Evolutionary conservation across 225 moss, liverwort and hornwort genomes (phyloP).

Genomic region (Thuidium tamariscinum): DNA sequence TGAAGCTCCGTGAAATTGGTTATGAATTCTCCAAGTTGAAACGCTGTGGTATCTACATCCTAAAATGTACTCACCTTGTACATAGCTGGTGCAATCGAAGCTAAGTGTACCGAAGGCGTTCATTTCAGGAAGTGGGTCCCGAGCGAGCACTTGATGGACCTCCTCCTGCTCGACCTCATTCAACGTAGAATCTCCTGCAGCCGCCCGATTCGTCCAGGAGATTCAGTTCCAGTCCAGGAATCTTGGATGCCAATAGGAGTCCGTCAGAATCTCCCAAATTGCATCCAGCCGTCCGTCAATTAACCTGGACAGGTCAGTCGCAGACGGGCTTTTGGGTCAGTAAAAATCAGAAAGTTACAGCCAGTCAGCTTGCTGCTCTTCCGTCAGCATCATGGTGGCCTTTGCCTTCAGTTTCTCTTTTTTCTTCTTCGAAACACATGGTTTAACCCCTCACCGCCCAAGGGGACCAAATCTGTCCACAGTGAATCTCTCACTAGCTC

Average conservation of each 20-base stretch:
- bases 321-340: background rate
- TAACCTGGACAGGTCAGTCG: background rate
- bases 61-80: rapidly evolving
- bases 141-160: background rate
- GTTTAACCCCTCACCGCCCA: too few relatives aligned
- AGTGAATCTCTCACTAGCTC: too few relatives aligned
- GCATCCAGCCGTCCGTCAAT: background rate
- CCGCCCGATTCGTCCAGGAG: background rate
- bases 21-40: background rate
- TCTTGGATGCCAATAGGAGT: background rate
- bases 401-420: background rate
- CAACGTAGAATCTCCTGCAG: background rate
- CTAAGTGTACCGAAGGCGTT: rapidly evolving
- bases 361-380: background rate
- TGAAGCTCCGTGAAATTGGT: background rate
- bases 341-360: background rate
- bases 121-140: background rate
- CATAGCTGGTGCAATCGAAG: background rate
- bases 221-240: background rate
- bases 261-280: background rate
- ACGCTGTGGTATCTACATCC: rapidly evolving
- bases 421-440: too few relatives aligned
- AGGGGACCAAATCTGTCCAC: too few relatives aligned
- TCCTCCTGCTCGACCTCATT: too few relatives aligned
- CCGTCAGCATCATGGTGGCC: background rate